These are phyloP conservation scores for Fraxinus albicans DNA, from an alignment of 305 asterid species.

Conservation along the genomic window DNA sequence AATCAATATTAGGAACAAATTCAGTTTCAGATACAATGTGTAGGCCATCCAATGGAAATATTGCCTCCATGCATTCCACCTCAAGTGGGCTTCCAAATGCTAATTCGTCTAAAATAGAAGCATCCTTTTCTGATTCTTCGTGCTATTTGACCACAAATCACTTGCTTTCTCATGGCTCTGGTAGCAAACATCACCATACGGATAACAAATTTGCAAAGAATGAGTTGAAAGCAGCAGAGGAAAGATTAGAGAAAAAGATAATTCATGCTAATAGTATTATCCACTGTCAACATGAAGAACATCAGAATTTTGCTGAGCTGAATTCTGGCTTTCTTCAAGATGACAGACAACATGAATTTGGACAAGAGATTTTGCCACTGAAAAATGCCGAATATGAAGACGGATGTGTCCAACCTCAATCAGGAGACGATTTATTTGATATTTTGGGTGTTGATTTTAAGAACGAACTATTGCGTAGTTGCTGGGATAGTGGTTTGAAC, in stretches of 20 bases:
- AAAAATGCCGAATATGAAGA: constrained; percentile 21
- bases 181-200: constrained; percentile 10
- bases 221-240: constrained; percentile 9
- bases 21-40: constrained; percentile 25
- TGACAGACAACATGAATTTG: constrained; percentile 22
- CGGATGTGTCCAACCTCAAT: constrained; percentile 29
- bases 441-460: constrained; percentile 58
- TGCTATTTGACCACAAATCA: constrained; percentile 28
- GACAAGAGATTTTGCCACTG: constrained; percentile 13
- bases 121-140: constrained; percentile 25
- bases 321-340: constrained; percentile 25
- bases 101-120: constrained; percentile 30
- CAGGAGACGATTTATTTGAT: constrained; percentile 68
- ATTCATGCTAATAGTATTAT: constrained; percentile 19
- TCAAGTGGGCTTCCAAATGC: constrained; percentile 26
- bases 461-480: constrained; percentile 33
- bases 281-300: constrained; percentile 17
- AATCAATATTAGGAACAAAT: constrained; percentile 22
- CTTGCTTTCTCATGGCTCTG: constrained; percentile 18
- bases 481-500: constrained; percentile 33
- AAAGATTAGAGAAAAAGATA: constrained; percentile 16
- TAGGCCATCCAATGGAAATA: constrained; percentile 22
- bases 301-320: constrained; percentile 17
- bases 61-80: constrained; percentile 15
- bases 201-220: constrained; percentile 16